phyloP scores from a whole-genome alignment of 78 protist species.

The Diacronema lutheri region DNA sequence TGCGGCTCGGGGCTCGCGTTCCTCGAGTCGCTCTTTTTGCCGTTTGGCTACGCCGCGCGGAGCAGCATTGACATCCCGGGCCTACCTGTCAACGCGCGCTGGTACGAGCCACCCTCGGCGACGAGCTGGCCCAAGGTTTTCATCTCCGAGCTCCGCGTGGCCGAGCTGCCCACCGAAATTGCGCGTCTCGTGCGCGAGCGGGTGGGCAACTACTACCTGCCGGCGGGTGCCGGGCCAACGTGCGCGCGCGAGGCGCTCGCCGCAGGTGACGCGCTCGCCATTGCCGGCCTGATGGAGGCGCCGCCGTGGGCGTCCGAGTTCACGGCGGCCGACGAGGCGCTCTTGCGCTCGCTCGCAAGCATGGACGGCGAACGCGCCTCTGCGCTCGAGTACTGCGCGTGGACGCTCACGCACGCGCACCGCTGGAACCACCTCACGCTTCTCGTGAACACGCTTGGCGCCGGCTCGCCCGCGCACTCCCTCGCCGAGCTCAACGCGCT shows the following conservation, averaged over 20 bases:
- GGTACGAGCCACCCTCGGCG: background rate
- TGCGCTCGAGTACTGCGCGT: background rate
- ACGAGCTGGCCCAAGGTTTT: background rate
- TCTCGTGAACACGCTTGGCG: background rate
- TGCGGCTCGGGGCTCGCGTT: background rate
- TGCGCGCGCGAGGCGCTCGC: background rate
- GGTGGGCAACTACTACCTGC: background rate
- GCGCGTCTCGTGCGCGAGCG: background rate
- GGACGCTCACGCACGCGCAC: conserved; percentile 9
- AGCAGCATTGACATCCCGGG: background rate
- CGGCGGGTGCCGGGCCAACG: too few species aligned
- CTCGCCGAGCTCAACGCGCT: background rate
- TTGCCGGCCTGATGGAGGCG: background rate
- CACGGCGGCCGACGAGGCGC: background rate
- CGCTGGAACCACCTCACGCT: background rate
- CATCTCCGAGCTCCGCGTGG: background rate
- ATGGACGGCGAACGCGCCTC: too few species aligned
- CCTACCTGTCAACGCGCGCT: background rate
- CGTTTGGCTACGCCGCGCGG: background rate
- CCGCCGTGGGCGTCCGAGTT: background rate
- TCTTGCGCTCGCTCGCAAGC: background rate
- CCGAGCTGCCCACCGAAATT: background rate
- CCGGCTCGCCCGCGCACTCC: too few species aligned
- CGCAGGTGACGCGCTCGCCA: background rate
- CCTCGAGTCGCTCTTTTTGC: background rate